These are phyloP conservation scores for Penicillium cataractarum DNA, from an alignment of 495 filamentous ascomycete species.

Conservation along the genomic window DNA sequence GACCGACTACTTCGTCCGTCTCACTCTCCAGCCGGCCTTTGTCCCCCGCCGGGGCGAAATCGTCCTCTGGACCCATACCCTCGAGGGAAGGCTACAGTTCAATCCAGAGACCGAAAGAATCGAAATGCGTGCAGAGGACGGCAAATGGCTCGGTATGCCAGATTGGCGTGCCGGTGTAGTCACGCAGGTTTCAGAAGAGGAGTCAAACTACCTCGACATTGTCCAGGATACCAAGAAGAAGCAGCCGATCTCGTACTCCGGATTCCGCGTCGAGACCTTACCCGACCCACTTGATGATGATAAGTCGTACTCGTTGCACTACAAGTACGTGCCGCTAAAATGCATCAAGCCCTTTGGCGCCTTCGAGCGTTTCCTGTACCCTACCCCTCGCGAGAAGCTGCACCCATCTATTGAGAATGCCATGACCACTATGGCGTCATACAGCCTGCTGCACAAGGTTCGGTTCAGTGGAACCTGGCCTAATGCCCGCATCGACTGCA, in stretches of 20 bases:
- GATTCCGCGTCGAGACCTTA: slow-evolving; percentile 61
- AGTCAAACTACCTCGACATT: slow-evolving; percentile 49
- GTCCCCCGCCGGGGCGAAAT: slow-evolving; percentile 60
- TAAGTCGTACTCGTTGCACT: slow-evolving; percentile 54
- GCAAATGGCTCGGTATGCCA: slow-evolving; percentile 38
- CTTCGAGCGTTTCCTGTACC: slow-evolving; percentile 51
- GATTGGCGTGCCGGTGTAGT: slow-evolving; percentile 62
- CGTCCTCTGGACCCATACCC: slow-evolving; percentile 54
- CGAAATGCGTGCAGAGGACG: slow-evolving; percentile 37
- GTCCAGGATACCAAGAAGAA: slow-evolving; percentile 40
- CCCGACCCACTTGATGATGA: slow-evolving; percentile 52
- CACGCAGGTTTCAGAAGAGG: slow-evolving; percentile 50
- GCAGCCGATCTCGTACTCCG: slow-evolving; percentile 50
- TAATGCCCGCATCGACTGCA: slow-evolving; percentile 50
- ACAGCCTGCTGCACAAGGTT: slow-evolving; percentile 54
- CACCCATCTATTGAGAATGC: slow-evolving; percentile 61
- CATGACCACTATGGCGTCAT: slow-evolving; percentile 54
- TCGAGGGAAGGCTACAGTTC: slow-evolving; percentile 43
- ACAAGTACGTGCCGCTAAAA: slow-evolving; percentile 57
- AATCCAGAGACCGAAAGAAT: slow-evolving; percentile 33
- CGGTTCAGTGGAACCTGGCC: slow-evolving; percentile 60
- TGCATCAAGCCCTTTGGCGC: slow-evolving; percentile 58
- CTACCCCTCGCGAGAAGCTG: slow-evolving; percentile 38
- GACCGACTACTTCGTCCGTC: slow-evolving; percentile 34
- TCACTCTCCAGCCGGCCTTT: slow-evolving; percentile 51